Percentiles rank a stretch among this genome's conserved stretches.
These are phyloP conservation scores for Halteria grandinella DNA, from an alignment of 73 alveolate genomes.

Conservation along the genomic window DNA sequence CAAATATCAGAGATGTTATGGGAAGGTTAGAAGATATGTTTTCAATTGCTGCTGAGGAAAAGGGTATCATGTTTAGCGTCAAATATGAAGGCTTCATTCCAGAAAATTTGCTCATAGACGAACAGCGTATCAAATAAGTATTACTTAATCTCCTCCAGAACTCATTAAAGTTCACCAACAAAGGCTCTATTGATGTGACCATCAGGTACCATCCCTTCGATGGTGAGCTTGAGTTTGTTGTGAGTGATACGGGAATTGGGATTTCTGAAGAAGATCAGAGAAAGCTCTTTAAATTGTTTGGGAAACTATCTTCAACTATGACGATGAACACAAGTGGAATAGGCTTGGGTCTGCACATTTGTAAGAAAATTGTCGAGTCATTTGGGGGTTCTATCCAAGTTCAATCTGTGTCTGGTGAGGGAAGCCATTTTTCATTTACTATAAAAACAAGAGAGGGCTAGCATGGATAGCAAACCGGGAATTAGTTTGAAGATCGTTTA, in stretches of 20 bases:
- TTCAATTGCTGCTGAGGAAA: neutral
- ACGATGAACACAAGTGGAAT: constrained; percentile 7
- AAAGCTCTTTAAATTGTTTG: constrained; percentile 14
- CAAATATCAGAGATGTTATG: neutral
- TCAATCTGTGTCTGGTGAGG: neutral
- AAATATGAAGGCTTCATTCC: neutral
- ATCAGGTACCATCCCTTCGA: neutral
- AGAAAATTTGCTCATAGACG: neutral
- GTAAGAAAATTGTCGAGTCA: neutral
- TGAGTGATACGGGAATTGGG: constrained; percentile 21
- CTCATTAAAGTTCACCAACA: constrained; percentile 7
- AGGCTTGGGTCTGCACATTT: constrained; percentile 10
- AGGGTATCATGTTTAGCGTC: neutral
- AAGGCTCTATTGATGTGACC: neutral
- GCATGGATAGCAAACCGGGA: too few species aligned
- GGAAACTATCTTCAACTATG: neutral
- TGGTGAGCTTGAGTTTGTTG: neutral
- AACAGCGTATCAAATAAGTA: constrained; percentile 8
- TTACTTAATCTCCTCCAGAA: constrained; percentile 3
- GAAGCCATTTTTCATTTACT: neutral
- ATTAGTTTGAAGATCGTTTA: too few species aligned
- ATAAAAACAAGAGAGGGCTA: too few species aligned
- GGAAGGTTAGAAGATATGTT: neutral
- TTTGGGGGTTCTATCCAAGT: neutral
- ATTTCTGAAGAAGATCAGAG: neutral